phyloP scores from a whole-genome alignment of 768 basidiomycete genomes.

The Leccinellum albellum region DNA sequence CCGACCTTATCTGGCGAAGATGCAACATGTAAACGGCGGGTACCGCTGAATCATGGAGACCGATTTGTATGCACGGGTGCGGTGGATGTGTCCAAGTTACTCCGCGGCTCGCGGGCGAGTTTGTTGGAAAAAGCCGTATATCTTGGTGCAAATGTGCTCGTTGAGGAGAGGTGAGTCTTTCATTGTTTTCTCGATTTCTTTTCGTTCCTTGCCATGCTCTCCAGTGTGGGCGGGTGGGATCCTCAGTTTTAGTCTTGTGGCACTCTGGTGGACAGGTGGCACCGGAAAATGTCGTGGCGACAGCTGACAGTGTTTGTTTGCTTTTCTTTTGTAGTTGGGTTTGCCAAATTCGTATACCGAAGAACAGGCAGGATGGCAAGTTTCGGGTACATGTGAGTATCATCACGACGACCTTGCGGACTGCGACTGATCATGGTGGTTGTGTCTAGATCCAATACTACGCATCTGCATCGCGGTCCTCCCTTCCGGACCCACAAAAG shows the following conservation, averaged over 20 bases:
- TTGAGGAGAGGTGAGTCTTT: slow-evolving; percentile 63
- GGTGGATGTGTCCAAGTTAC: slow-evolving; percentile 55
- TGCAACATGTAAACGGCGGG: slow-evolving; percentile 25
- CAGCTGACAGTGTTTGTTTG: slow-evolving; percentile 5
- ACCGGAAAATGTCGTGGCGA: neutral
- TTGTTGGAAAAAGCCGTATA: slow-evolving; percentile 48
- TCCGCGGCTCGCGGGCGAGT: slow-evolving; percentile 50
- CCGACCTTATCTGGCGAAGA: slow-evolving; percentile 28
- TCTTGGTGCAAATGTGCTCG: slow-evolving; percentile 56
- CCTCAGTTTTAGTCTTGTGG: neutral
- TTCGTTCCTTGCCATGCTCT: neutral
- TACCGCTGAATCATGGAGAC: slow-evolving; percentile 37
- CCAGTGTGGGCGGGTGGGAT: neutral
- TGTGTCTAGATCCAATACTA: slow-evolving; percentile 54
- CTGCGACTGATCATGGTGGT: too few relatives aligned
- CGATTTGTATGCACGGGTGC: slow-evolving; percentile 57
- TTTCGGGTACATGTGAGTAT: slow-evolving; percentile 59
- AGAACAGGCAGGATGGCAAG: slow-evolving; percentile 43
- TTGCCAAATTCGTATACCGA: slow-evolving; percentile 55
- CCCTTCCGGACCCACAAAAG: slow-evolving; percentile 49
- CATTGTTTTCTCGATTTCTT: neutral
- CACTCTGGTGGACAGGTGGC: neutral
- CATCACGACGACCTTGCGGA: neutral
- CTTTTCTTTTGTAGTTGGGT: slow-evolving; percentile 52
- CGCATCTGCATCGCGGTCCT: slow-evolving; percentile 55